A percentile compares a stretch with the other conserved stretches of the same genome.
Conservation (phyloP, 495 filamentous ascomycete species). For the Hyaloscypha finlandica region DNA sequence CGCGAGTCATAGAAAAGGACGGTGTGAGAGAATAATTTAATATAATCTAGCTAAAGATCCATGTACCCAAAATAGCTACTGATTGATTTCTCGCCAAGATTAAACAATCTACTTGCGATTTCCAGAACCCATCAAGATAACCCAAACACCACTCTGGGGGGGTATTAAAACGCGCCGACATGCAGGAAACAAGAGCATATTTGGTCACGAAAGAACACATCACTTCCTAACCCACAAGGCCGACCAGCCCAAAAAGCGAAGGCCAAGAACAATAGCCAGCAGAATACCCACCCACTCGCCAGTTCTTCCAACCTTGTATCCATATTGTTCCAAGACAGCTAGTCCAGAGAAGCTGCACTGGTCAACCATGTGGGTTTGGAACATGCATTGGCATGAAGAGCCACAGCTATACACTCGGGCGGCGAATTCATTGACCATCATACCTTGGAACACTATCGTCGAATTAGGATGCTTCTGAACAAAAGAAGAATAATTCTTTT, state of each 20-base stretch:
- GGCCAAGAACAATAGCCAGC: constrained; percentile 70
- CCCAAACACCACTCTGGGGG: background rate
- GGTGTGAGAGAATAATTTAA: too few species aligned
- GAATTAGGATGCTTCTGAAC: constrained; percentile 30
- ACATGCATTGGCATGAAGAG: constrained; percentile 67
- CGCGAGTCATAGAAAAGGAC: too few species aligned
- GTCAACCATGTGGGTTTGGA: constrained; percentile 57
- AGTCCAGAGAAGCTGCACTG: constrained; percentile 69
- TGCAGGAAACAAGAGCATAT: background rate
- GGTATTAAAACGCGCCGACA: background rate
- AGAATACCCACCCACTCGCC: constrained; percentile 77
- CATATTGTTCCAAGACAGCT: constrained; percentile 67
- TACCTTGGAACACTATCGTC: constrained; percentile 72
- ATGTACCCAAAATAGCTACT: too few species aligned
- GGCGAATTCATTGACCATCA: constrained; percentile 87
- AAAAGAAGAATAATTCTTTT: background rate
- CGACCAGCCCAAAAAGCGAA: constrained; percentile 59
- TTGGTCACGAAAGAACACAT: background rate
- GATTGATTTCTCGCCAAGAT: too few species aligned
- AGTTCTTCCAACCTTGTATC: constrained; percentile 60
- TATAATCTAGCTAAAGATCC: too few species aligned
- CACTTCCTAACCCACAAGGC: constrained; percentile 21
- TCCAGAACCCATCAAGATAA: background rate
- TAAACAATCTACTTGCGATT: too few species aligned
- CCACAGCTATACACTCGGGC: constrained; percentile 60